These are phyloP conservation scores for Magnusiomyces tetraspermus DNA, from an alignment of 1,139 yeast genomes.

Conservation along the genomic window DNA sequence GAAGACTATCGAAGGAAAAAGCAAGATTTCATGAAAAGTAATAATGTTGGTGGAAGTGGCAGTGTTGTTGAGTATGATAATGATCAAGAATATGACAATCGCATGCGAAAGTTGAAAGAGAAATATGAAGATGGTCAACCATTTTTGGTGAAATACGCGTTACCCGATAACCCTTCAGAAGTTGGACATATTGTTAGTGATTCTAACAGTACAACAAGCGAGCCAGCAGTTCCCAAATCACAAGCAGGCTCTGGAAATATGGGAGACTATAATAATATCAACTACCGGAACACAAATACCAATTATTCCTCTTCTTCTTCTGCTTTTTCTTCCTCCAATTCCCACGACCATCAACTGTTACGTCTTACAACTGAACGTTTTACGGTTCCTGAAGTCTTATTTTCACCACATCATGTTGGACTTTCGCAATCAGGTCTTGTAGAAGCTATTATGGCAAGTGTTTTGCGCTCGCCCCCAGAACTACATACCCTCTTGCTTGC, in stretches of 20 bases:
- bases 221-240: neutral
- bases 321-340: neutral
- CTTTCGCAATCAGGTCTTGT: constrained; percentile 62
- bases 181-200: constrained; percentile 5
- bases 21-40: constrained; percentile 2
- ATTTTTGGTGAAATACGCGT: constrained; percentile 10
- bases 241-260: neutral
- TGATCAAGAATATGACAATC: neutral
- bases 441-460: constrained; percentile 63
- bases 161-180: constrained; percentile 15
- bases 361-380: constrained; percentile 75
- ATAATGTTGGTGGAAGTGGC: no score
- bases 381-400: constrained; percentile 74
- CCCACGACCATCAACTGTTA: constrained; percentile 42
- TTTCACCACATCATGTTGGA: constrained; percentile 79
- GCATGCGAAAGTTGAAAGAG: constrained; percentile 13
- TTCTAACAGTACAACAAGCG: neutral
- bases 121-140: constrained; percentile 7
- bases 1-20: constrained; percentile 18
- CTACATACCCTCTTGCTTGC: constrained; percentile 69
- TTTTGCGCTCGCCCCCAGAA: constrained; percentile 64
- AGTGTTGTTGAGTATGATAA: neutral
- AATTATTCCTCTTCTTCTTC: neutral
- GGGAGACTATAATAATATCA: no score
- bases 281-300: no score